Conservation (phyloP, 108 stramenopile species). For the Pseudonitzschia pungens region DNA sequence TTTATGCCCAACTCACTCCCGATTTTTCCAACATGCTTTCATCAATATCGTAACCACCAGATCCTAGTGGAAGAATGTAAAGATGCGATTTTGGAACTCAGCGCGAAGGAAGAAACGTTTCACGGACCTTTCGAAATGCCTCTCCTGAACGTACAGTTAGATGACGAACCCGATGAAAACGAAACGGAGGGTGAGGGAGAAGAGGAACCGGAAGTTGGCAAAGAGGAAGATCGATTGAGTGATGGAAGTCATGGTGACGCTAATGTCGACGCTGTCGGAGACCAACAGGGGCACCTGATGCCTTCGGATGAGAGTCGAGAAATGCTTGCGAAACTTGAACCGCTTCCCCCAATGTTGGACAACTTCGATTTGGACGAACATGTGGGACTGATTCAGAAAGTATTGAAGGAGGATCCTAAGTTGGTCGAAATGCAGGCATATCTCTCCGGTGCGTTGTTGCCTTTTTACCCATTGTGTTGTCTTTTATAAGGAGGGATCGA, state of each 20-base stretch:
- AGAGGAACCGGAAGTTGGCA: slow-evolving; percentile 29
- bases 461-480: neutral
- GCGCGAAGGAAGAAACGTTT: slow-evolving; percentile 63
- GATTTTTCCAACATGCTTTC: neutral
- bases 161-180: slow-evolving; percentile 32
- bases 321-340: slow-evolving; percentile 71
- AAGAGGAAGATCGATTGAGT: slow-evolving; percentile 20
- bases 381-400: slow-evolving; percentile 78
- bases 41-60: neutral
- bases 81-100: slow-evolving; percentile 75
- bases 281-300: neutral
- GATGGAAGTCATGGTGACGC: slow-evolving; percentile 20
- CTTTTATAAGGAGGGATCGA: neutral
- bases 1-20: neutral
- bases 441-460: slow-evolving; percentile 41
- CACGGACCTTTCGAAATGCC: slow-evolving; percentile 77
- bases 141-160: slow-evolving; percentile 37
- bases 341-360: slow-evolving; percentile 62
- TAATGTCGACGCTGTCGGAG: slow-evolving; percentile 27
- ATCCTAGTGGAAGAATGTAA: slow-evolving; percentile 88
- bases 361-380: slow-evolving; percentile 84
- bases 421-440: slow-evolving; percentile 67
- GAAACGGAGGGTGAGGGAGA: slow-evolving; percentile 27
- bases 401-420: slow-evolving; percentile 66
- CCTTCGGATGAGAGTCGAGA: slow-evolving; percentile 53